These are phyloP conservation scores for Cruciata laevipes DNA, from an alignment of 257 asterid genomes.

Conservation along the genomic window DNA sequence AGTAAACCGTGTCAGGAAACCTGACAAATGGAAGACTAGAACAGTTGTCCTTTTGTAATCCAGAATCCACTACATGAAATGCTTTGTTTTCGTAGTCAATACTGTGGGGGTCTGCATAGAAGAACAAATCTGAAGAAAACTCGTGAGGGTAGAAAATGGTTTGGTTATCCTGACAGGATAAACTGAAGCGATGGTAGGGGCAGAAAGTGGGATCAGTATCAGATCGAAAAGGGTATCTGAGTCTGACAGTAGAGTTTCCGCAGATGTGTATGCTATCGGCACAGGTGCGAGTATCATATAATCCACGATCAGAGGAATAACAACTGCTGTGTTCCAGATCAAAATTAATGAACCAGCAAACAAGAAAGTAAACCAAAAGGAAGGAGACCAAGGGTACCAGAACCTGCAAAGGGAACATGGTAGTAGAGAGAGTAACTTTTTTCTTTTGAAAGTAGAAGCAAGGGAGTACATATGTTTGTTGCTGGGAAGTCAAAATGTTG, in stretches of 20 bases:
- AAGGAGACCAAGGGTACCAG: not conserved
- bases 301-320: not conserved
- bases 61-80: too few relatives aligned
- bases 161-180: not conserved
- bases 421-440: not conserved
- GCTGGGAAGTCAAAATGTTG: too few relatives aligned
- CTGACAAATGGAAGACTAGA: too few relatives aligned
- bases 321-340: not conserved
- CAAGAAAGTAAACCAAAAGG: not conserved
- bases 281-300: not conserved
- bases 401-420: constrained; percentile 2
- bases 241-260: not conserved
- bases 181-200: not conserved
- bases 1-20: too few relatives aligned
- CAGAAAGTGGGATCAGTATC: not conserved
- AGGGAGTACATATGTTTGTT: too few relatives aligned
- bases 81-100: too few relatives aligned
- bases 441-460: too few relatives aligned
- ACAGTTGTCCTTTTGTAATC: too few relatives aligned
- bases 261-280: not conserved
- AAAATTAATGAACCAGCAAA: not conserved
- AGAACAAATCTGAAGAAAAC: not conserved
- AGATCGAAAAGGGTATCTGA: constrained; percentile 1
- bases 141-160: not conserved
- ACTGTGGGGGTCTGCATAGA: too few relatives aligned